Conservation (phyloP, 106 monocot species). For the Dioscorea alata region DNA sequence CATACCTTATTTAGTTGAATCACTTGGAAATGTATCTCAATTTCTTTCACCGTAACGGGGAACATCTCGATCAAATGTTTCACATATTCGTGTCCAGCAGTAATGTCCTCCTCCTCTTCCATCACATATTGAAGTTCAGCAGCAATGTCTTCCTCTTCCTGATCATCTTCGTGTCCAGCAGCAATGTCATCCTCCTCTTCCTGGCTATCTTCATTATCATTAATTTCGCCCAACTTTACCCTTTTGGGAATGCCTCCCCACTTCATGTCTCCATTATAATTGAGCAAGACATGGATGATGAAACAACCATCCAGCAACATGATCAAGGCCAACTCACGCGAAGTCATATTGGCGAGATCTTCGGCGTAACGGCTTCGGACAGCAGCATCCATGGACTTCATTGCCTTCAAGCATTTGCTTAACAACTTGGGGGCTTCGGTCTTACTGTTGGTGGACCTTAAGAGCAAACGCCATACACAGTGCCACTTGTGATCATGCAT, state of each 20-base stretch:
- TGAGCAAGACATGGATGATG: slow-evolving; percentile 1
- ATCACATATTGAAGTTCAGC: not conserved
- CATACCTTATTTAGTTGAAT: too few relatives aligned
- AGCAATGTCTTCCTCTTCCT: not conserved
- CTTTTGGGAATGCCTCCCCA: too few relatives aligned
- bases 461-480: not conserved
- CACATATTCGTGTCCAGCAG: too few relatives aligned
- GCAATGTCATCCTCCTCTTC: too few relatives aligned
- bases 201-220: too few relatives aligned
- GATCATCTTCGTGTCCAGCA: too few relatives aligned
- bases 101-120: not conserved
- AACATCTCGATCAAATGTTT: too few relatives aligned
- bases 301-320: slow-evolving; percentile 16
- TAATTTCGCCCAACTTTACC: too few relatives aligned
- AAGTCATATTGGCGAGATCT: not conserved
- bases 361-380: not conserved
- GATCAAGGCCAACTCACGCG: slow-evolving; percentile 7
- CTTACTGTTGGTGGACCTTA: too few relatives aligned
- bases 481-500: not conserved
- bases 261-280: not conserved
- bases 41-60: too few relatives aligned
- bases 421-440: not conserved
- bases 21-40: too few relatives aligned
- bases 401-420: not conserved
- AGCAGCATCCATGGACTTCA: not conserved